These are phyloP conservation scores for Fusarium sp. DNA, from an alignment of 2,329 filamentous ascomycete genomes.

Conservation along the genomic window DNA sequence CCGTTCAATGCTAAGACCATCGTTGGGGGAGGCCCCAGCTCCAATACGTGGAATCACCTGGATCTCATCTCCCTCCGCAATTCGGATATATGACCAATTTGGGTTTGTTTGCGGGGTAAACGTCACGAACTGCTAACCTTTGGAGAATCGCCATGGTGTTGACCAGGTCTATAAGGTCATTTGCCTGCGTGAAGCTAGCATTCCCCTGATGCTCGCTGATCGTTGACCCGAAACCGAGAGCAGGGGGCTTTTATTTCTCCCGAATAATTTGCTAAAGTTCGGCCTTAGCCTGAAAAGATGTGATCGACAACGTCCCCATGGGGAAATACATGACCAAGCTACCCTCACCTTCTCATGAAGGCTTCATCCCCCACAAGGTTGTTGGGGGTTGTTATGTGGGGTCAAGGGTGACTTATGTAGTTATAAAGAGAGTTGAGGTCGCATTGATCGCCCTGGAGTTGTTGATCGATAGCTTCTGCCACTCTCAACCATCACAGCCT, in stretches of 20 bases:
- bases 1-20: background rate
- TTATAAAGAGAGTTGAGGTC: conserved; percentile 26
- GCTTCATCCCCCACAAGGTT: conserved; percentile 37
- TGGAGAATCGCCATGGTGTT: conserved; percentile 8
- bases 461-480: conserved; percentile 5
- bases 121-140: background rate
- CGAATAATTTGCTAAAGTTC: conserved; percentile 22
- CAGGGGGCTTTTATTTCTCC: background rate
- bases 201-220: conserved; percentile 31
- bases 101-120: conserved; percentile 26
- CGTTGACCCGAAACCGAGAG: conserved; percentile 38
- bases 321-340: conserved; percentile 32
- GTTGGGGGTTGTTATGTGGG: conserved; percentile 40
- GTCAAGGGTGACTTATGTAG: conserved; percentile 2
- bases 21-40: background rate
- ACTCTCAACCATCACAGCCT: background rate
- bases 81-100: conserved; percentile 23
- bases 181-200: background rate
- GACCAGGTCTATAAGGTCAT: conserved; percentile 15
- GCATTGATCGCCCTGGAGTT: background rate
- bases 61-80: conserved; percentile 18
- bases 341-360: conserved; percentile 17
- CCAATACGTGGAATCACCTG: conserved; percentile 39
- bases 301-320: conserved; percentile 41
- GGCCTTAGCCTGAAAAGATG: conserved; percentile 29